Conservation (phyloP, 805 yeast species). For the Ogataea neopini region DNA sequence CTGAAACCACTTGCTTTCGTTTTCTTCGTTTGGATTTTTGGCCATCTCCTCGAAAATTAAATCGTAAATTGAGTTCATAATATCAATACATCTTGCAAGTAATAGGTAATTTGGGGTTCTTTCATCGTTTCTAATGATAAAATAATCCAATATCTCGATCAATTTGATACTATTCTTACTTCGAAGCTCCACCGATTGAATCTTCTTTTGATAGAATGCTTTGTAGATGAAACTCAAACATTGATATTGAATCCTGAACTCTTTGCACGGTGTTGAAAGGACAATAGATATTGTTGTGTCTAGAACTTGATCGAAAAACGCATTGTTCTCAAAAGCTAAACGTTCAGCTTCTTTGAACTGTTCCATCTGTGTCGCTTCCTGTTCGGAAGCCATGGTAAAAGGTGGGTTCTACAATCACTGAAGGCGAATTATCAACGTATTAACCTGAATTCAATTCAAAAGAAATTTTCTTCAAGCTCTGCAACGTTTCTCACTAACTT, state of each 20-base stretch:
- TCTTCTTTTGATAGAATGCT: constrained; percentile 25
- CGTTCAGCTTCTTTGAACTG: constrained; percentile 26
- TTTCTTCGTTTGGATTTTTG: constrained; percentile 46
- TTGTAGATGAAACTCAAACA: constrained; percentile 30
- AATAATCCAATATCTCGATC: constrained; percentile 25
- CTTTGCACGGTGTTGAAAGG: constrained; percentile 15
- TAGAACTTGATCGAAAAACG: constrained; percentile 22
- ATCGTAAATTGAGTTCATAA: constrained; percentile 42
- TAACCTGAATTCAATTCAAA: no score
- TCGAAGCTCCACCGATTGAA: constrained; percentile 24
- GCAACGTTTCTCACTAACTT: background rate
- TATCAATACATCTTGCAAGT: constrained; percentile 34
- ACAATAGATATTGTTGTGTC: constrained; percentile 28
- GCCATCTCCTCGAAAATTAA: constrained; percentile 47
- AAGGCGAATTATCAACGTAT: no score
- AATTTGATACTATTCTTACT: constrained; percentile 22
- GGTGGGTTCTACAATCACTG: background rate
- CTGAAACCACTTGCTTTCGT: constrained; percentile 54
- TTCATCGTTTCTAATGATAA: constrained; percentile 24
- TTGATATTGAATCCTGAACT: constrained; percentile 22
- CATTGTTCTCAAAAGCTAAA: constrained; percentile 23
- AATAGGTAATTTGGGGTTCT: constrained; percentile 23
- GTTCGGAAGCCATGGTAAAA: constrained; percentile 15
- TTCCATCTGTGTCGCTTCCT: constrained; percentile 16
- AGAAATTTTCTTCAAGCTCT: no score